Evolutionary conservation across 1,284 basidiomycete species (phyloP), one percentile per base, ranked within the genome.

Genomic region (Sanghuangporus sanghuang): DNA sequence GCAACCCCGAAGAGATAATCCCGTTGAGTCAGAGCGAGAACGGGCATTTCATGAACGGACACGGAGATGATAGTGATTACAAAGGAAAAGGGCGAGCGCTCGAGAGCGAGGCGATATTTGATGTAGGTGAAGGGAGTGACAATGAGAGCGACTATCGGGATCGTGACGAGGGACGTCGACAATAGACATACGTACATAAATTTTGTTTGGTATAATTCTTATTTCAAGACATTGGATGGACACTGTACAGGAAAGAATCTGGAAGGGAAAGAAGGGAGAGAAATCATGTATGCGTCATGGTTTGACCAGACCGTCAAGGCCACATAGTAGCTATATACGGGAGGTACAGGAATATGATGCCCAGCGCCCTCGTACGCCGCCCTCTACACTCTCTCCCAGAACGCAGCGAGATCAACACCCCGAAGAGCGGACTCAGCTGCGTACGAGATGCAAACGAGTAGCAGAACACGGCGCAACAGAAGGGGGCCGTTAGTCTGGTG

Each of bases 341-440:
- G 80, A 83, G 81, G 84, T 85, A 80, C 76, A 86, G 85, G 85
- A 87, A 89, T 89, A 89, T 89, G 82, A 86, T 82, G 83, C 82
- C 79, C 78, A 79, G 71, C 70, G 69, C 69, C 72, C 68, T 6
- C 56, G 69, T 73, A 73, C 69, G 74, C 76, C 70, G 75, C 76
- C 73, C 72, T 77, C 77, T 76, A 14, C 67, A 69, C 64, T 71
- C 69, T 67, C 72, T 76, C 73, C 71, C 67, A 18, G 16, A 35
- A 32, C n/a, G 23, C 36, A 68, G 62, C 78, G 75, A 83, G 27
- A 75, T 85, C 85, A 72, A 85, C 82, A 76, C 82, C 79, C 71
- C 52, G 54, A 57, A 39, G 73, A 73, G 78, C 65, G 78, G 81
- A 84, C 73, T 74, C 75, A 75, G 70, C 71, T 63, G 61, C 54